Base-by-base conservation (phyloP, 192 early-diverging fungal genomes). In the Geranomyces michiganensis region DNA sequence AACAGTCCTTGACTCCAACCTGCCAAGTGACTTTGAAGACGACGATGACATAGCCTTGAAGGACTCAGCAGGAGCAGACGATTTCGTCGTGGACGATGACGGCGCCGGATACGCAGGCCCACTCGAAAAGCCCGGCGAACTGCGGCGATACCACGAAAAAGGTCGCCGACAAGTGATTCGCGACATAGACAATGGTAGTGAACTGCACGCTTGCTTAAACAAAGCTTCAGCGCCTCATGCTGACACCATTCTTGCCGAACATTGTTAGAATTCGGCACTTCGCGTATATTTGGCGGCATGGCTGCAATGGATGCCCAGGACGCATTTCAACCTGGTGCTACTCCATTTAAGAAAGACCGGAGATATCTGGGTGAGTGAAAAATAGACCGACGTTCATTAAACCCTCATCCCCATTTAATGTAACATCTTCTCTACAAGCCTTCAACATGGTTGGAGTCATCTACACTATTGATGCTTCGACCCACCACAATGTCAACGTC, bases 31-130 rank as follows among this genome's bases (percentile, higher is more conserved):
- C 60, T 68, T 83, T 12, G 51, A n/a, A 2, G 58, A 60, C 15
- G 73, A 70, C 32, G 79, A 74, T 15, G 64, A 67, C 17, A 77
- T 77, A 43, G 90, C 88, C 15, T 88, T 76, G 17, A 49, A 89
- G 41, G 83, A 91, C 62, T 88, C 77, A 15, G 90, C 87, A 10
- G 89, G 77, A n/a, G 55, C 89, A 48, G 83, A 92, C 58, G 89
- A 94, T 64, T 97, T 97, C 87, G 88, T 97, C 0, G 91, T 90
- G 0, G 93, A 95, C 72, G 95, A 97, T 74, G 92, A 95, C 62
- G 91, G 89, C 15, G 88, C 77, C 15, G 90, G 88, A 5, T 93
- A 94, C 70, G 76, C 82, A 13, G 83, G 82, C 12, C 45, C 60
- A 22, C 61, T 83, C 12, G 76, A 80, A 31, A 70, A 43, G 19